Percentiles rank a stretch among this genome's conserved stretches.
Conservation (phyloP, 768 basidiomycete genomes). For the Tulasnella sp. region DNA sequence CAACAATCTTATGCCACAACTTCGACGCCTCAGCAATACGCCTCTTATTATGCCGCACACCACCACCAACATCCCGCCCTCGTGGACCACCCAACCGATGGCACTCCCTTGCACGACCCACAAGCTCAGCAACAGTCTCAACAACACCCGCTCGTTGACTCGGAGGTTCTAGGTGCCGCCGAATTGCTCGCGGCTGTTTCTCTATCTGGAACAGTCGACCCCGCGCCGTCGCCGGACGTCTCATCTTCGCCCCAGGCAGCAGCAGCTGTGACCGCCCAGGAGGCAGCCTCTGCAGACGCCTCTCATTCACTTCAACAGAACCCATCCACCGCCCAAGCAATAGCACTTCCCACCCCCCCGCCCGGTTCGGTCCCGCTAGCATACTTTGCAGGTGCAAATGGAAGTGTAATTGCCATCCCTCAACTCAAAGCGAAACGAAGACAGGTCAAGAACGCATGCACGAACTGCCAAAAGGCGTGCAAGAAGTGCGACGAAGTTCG, state of each 20-base stretch:
- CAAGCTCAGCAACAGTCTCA: not conserved
- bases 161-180: constrained; percentile 3
- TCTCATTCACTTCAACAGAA: constrained; percentile 54
- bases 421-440: constrained; percentile 63
- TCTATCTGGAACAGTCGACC: not conserved
- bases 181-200: not conserved
- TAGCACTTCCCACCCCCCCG: constrained; percentile 41
- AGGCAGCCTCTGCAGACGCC: not conserved
- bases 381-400: constrained; percentile 32
- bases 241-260: not conserved
- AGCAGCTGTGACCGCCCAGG: constrained; percentile 11
- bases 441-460: constrained; percentile 91
- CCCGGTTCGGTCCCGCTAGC: constrained; percentile 42
- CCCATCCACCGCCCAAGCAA: constrained; percentile 39
- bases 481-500: constrained; percentile 92
- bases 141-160: constrained; percentile 8
- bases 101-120: constrained; percentile 11
- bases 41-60: constrained; percentile 11
- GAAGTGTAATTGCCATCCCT: constrained; percentile 24
- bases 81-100: constrained; percentile 29
- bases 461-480: constrained; percentile 88
- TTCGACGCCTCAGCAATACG: not conserved
- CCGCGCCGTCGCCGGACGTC: not conserved
- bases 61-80: constrained; percentile 28
- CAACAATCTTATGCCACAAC: constrained; percentile 22